phyloP scores from a whole-genome alignment of 2,329 filamentous ascomycete species.

The Xylariaceae sp. region DNA sequence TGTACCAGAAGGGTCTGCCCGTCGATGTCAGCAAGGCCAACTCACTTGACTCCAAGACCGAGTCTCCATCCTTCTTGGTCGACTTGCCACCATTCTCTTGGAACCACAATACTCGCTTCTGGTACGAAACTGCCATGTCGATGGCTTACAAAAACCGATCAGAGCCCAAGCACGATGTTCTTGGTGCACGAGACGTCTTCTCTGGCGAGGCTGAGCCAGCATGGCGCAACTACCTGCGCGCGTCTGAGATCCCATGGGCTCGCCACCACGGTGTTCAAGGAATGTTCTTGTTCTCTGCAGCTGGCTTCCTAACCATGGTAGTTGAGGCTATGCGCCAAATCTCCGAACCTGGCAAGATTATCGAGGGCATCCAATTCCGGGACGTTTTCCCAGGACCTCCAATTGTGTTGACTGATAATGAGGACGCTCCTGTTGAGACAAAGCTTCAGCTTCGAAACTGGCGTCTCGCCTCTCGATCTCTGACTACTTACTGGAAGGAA shows the following conservation, averaged over 20 bases:
- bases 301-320: constrained; percentile 36
- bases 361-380: constrained; percentile 32
- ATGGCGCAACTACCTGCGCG: constrained; percentile 37
- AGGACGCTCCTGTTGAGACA: constrained; percentile 26
- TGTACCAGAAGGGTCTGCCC: constrained; percentile 31
- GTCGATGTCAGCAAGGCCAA: constrained; percentile 33
- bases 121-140: constrained; percentile 37
- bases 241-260: constrained; percentile 41
- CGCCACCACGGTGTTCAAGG: constrained; percentile 48
- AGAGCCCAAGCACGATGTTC: constrained; percentile 37
- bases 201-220: constrained; percentile 31
- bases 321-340: constrained; percentile 35
- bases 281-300: constrained; percentile 48
- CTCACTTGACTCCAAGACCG: constrained; percentile 28
- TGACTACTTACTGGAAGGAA: constrained; percentile 31
- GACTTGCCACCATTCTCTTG: constrained; percentile 46
- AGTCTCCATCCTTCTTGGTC: constrained; percentile 29
- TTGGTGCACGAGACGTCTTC: constrained; percentile 34
- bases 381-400: constrained; percentile 29
- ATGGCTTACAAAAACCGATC: constrained; percentile 33
- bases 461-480: constrained; percentile 26
- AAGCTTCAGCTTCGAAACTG: constrained; percentile 29
- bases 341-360: constrained; percentile 22
- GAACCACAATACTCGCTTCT: constrained; percentile 42
- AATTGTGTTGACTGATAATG: constrained; percentile 25